Evolutionary conservation across 805 yeast species (phyloP).

Genomic region (Schizosaccharomyces japonicus): DNA sequence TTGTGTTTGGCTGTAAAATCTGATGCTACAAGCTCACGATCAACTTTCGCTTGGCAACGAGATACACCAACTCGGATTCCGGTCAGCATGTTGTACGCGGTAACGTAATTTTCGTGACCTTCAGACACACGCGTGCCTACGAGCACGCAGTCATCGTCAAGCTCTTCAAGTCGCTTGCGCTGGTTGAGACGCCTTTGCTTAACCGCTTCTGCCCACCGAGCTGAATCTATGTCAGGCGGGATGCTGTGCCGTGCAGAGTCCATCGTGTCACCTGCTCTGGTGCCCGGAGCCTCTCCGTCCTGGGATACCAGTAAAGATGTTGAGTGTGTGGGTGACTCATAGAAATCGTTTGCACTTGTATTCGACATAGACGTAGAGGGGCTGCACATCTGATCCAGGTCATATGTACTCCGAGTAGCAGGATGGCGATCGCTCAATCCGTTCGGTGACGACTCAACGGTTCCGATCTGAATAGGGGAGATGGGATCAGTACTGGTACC

Average conservation of each 20-base stretch:
- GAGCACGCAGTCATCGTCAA: constrained; percentile 25
- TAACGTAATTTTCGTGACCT: constrained; percentile 77
- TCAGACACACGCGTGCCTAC: constrained; percentile 70
- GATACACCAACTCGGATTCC: constrained; percentile 92
- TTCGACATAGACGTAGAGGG: too few relatives aligned
- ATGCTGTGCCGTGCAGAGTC: background rate
- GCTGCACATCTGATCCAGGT: too few relatives aligned
- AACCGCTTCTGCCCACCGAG: constrained; percentile 1
- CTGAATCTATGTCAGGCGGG: constrained; percentile 1
- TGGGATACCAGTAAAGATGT: too few relatives aligned
- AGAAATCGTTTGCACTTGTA: too few relatives aligned
- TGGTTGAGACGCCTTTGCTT: background rate
- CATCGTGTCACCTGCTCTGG: background rate
- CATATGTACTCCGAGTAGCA: too few relatives aligned
- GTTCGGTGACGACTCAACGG: too few relatives aligned
- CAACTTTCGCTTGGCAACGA: constrained; percentile 56
- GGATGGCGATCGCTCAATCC: too few relatives aligned
- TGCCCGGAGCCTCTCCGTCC: background rate
- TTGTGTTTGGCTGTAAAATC: constrained; percentile 59
- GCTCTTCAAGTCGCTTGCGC: constrained; percentile 2
- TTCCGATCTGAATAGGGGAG: too few relatives aligned
- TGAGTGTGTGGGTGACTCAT: too few relatives aligned
- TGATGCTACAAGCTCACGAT: constrained; percentile 41
- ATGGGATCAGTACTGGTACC: too few relatives aligned
- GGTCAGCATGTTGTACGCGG: constrained; percentile 92